Evolutionary conservation across 306 rosid genomes (phyloP).

Genomic region (Benincasa hispida): DNA sequence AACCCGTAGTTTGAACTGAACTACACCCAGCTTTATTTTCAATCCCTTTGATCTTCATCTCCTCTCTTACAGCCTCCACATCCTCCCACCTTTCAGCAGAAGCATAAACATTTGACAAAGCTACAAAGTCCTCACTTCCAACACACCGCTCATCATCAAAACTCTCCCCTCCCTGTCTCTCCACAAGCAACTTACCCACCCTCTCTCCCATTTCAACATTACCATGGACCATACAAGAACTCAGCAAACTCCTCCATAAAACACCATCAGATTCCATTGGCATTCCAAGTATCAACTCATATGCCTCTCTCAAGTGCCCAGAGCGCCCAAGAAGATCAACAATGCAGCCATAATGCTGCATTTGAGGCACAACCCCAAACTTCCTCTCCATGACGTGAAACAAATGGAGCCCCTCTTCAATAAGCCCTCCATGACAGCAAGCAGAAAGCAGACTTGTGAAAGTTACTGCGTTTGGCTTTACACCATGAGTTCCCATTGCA

Average conservation of each 20-base stretch:
- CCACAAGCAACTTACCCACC: constrained; percentile 61
- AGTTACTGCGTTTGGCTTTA: constrained; percentile 46
- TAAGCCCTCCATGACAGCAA: constrained; percentile 58
- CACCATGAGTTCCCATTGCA: constrained; percentile 36
- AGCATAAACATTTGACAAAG: constrained; percentile 75
- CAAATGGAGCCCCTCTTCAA: constrained; percentile 43
- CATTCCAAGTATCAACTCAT: constrained; percentile 41
- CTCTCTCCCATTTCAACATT: constrained; percentile 59
- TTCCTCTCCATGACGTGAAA: constrained; percentile 32
- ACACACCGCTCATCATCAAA: constrained; percentile 13
- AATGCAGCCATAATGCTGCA: constrained; percentile 54
- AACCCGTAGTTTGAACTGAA: constrained; percentile 33
- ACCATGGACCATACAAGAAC: constrained; percentile 57
- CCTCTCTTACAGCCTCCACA: constrained; percentile 49
- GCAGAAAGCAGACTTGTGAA: constrained; percentile 41
- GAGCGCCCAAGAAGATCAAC: constrained; percentile 65
- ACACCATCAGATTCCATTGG: constrained; percentile 41
- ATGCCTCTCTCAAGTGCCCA: constrained; percentile 49
- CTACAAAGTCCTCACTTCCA: constrained; percentile 55
- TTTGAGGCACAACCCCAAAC: constrained; percentile 33
- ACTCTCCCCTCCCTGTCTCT: constrained; percentile 12
- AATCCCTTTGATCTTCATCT: constrained; percentile 43
- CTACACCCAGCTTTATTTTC: constrained; percentile 48
- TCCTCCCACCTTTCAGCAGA: constrained; percentile 54
- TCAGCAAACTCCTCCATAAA: constrained; percentile 61